phyloP scores from a whole-genome alignment of 257 asterid species.

The Przewalskia tangutica region DNA sequence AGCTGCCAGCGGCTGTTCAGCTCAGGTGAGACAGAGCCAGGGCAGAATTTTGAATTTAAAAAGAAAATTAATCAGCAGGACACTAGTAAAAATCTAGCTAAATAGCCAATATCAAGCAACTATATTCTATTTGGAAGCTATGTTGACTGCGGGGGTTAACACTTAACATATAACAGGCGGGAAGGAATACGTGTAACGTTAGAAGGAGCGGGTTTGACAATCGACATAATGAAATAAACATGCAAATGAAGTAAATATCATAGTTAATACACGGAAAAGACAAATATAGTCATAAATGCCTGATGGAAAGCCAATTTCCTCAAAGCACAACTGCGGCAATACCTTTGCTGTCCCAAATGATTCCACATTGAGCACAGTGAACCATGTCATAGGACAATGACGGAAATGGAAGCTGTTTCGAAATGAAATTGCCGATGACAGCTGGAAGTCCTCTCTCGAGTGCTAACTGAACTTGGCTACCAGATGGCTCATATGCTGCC shows the following conservation, averaged over 20 bases:
- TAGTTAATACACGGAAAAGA: not conserved
- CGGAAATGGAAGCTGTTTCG: constrained; percentile 86
- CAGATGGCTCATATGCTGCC: constrained; percentile 89
- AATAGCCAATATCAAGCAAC: not conserved
- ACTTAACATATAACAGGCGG: not conserved
- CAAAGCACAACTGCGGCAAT: not conserved
- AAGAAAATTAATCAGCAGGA: not conserved
- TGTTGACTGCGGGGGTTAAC: not conserved
- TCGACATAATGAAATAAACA: not conserved
- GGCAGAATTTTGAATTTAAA: not conserved
- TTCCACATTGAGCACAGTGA: constrained; percentile 94
- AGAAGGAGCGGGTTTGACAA: not conserved
- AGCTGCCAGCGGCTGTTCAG: not conserved
- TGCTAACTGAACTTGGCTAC: constrained; percentile 95
- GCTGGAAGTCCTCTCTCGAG: constrained; percentile 99
- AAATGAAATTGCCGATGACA: constrained; percentile 63
- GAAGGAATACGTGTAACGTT: not conserved
- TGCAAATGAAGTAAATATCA: not conserved
- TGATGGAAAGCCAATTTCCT: not conserved
- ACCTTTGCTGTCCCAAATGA: constrained; percentile 93
- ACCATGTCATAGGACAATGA: constrained; percentile 92
- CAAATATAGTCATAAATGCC: not conserved
- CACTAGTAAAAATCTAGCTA: not conserved
- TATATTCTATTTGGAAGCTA: not conserved
- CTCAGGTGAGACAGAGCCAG: not conserved